phyloP scores from a whole-genome alignment of 441 rosid genomes.

The Jatropha multifida region DNA sequence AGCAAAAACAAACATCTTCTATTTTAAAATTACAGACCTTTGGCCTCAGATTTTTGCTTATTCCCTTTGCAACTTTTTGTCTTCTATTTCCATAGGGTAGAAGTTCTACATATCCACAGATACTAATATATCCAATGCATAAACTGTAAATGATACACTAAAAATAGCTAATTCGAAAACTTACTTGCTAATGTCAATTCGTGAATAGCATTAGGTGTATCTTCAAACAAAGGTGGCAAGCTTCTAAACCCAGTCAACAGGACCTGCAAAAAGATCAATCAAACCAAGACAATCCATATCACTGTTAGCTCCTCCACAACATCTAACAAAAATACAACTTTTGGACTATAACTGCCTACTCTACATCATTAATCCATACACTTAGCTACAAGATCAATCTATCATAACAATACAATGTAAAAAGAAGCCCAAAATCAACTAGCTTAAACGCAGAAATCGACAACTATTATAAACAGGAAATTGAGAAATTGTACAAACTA shows the following conservation, averaged over 20 bases:
- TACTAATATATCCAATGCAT: too few relatives aligned
- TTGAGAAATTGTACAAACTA: not conserved
- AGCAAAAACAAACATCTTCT: too few relatives aligned
- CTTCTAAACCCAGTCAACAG: conserved; percentile 71
- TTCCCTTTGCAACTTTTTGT: too few relatives aligned
- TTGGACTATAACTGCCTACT: not conserved
- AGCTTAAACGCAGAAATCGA: not conserved
- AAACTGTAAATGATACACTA: too few relatives aligned
- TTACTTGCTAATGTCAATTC: conserved; percentile 85
- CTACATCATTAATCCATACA: not conserved
- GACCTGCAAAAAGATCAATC: conserved; percentile 43
- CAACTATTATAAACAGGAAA: not conserved
- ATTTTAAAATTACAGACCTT: too few relatives aligned
- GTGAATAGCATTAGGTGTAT: conserved; percentile 56
- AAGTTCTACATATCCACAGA: too few relatives aligned
- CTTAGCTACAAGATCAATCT: not conserved
- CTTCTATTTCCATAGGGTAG: too few relatives aligned
- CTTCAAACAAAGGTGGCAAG: conserved; percentile 87
- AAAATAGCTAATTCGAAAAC: not conserved
- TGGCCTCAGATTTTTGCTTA: too few relatives aligned
- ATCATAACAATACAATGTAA: not conserved
- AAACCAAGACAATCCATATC: not conserved
- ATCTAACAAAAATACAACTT: not conserved
- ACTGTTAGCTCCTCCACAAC: not conserved
- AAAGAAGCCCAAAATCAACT: not conserved